Base-by-base conservation (phyloP, 169 alveolate species). In the Cryptosporidium muris region DNA sequence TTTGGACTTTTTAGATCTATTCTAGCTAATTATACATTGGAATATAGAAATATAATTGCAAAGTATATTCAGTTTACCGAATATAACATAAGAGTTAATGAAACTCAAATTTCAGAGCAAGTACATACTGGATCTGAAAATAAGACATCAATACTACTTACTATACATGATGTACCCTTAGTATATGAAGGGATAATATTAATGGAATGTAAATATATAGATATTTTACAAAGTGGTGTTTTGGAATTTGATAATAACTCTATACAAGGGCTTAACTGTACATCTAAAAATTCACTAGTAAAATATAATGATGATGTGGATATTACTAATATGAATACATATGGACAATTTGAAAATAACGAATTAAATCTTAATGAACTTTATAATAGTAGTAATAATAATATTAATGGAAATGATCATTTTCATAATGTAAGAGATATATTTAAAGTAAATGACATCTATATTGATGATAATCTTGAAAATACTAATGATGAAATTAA, bases 241-340 rank as follows among this genome's bases (percentile, higher is more conserved):
- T 45, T 48, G 3, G 81, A 51, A 52, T 8, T 66, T 14, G 14
- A 51, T 51, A 54, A 37, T 9, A 52, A 52, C 25, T 34, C 38
- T 40, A n/a, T 66, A 43, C 51, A 45, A 37, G 81, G 65, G 36
- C 38, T 66, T 14, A 66, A 53, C 5, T 66, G 81, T 8, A 66
- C 81, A 14, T 66, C 81, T 16, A 37, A 14, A 40, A 66, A 52
- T 52, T 34, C 37, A 36, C 38, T 66, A n/a, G 1, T 53, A n/a
- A 42, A 40, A 38, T 42, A 47, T 8, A 51, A 43, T 51, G 36
- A 12, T 7, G 65, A 66, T 66, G n/a, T 53, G 34, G 65, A 51
- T 11, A 12, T 14, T 36, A 16, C 51, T 36, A 56, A 66, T 8
- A 16, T 25, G 6, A 34, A 42, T 3, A 51, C n/a, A 2, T 52